Conservation (phyloP, 2,329 filamentous ascomycete species). For the Westerdykella sp. region DNA sequence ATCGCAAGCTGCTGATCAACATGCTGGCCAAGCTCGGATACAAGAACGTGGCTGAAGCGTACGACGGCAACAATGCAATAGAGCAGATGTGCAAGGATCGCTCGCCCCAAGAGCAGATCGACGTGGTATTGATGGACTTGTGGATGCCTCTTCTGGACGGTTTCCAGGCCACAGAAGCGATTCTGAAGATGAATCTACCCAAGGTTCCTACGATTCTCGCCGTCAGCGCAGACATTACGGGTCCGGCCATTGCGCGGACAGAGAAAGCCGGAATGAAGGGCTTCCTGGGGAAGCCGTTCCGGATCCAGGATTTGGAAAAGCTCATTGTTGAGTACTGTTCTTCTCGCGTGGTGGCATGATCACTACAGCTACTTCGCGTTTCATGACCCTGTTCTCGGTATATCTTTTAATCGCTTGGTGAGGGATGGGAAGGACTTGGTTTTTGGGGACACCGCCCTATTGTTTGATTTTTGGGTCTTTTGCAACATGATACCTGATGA, state of each 20-base stretch:
- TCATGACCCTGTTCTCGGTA: background rate
- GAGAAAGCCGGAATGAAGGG: conserved; percentile 60
- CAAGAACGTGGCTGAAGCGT: conserved; percentile 56
- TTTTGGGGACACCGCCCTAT: no score
- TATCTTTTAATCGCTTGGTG: background rate
- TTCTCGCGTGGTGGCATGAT: conserved; percentile 1
- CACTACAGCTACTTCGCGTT: background rate
- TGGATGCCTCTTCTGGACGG: conserved; percentile 74
- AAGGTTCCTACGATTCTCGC: conserved; percentile 49
- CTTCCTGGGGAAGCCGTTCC: conserved; percentile 64
- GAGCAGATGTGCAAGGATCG: conserved; percentile 48
- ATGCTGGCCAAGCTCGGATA: conserved; percentile 66
- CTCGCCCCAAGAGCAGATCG: conserved; percentile 40
- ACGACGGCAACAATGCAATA: conserved; percentile 63
- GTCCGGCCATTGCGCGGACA: conserved; percentile 55
- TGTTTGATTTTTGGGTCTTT: background rate
- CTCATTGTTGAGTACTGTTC: conserved; percentile 49
- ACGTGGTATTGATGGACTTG: conserved; percentile 66
- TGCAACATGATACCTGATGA: conserved; percentile 1
- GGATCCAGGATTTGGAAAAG: conserved; percentile 55
- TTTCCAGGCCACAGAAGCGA: conserved; percentile 60
- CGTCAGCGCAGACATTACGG: conserved; percentile 62
- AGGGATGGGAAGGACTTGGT: background rate
- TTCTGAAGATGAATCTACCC: conserved; percentile 48
- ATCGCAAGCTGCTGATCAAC: conserved; percentile 59